Evolutionary conservation across 2,329 filamentous ascomycete genomes (phyloP), one percentile per base, ranked within the genome.

Genomic region (Colletotrichum paranaense): DNA sequence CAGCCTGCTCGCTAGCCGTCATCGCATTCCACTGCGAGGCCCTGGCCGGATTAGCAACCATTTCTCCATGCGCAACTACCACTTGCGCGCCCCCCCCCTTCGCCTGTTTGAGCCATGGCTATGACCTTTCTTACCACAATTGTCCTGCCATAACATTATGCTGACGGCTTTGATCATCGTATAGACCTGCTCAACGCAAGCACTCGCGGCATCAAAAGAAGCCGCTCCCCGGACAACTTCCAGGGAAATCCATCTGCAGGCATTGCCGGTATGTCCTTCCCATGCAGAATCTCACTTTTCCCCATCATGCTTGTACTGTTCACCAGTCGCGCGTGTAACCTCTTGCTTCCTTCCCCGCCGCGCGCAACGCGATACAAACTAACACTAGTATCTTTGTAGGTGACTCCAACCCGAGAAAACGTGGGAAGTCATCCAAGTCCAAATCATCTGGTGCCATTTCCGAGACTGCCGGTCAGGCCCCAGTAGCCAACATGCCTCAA

Each of bases 141-240:
- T 69, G 30, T 75, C 55, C 72, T 57, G 46, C 64, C 62, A 72
- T 62, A 55, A 68, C 56, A 70, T 64, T 69, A 77, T 80, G 77
- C 81, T 82, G 76, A 82, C 77, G 62, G 62, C 59, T 69, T 62
- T 66, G 30, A 53, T 59, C 78, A 77, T 77, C 76, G 69, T 72
- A 84, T 79, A 88, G 90, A 85, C 83, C 82, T 84, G 83, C 86
- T 84, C 82, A 84, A 84, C 78, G 86, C 83, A 87, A 85, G 81
- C 84, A 79, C 92, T 76, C 92, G 94, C 82, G 93, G 93, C 78
- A 86, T 92, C 78, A 97, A 97, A 87, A 90, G 94, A 83, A 93
- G 91, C 87, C 92, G 93, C 76, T 95, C 94, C 76, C 93, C 93
- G 78, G 90, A 93, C 78, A 85, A 82, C 73, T 90, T 91, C 84